Evolutionary conservation across 129 eudicot genomes (phyloP), one percentile per base, ranked within the genome.

Genomic region (Flaveria linearis): DNA sequence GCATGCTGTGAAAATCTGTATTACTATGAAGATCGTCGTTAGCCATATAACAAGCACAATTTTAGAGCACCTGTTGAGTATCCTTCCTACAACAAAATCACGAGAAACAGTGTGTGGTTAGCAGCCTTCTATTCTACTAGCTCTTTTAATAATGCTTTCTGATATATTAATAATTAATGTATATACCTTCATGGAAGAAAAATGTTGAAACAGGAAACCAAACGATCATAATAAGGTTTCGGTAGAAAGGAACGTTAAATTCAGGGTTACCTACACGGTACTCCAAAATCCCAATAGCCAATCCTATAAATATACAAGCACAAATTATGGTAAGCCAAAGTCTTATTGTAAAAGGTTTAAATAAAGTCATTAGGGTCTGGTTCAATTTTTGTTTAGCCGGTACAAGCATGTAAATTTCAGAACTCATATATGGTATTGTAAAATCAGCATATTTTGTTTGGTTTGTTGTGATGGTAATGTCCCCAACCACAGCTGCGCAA

Each of bases 181-280:
- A 28, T 2, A 2, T 74, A 76, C 80, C 67, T 66, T 76, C 80
- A 1, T 52, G 73, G 53, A 65, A 65, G 66, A 66, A 66, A 52
- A 76, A 39, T 15, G 16, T 41, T n/a, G 66, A 66, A 65, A 76
- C 39, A 33, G 80, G 80, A 76, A 51, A 76, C 80, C 74, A 76
- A 5, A 66, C 8, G 28, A 66, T 56, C 66, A 39, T 52, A 65
- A 66, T 7, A 5, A 51, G 42, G 66, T 66, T 20, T 55, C 33
- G 65, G 51, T 50, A 51, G 41, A 49, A 39, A 8, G 74, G 67
- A 22, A 66, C 64, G n/a, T 42, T 6, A 49, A 76, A 67, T 30
- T 66, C 51, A 17, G 80, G 80, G 43, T 76, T 76, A 14, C 73
- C 73, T 18, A 2, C 73, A 14, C 80, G 65, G 53, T 33, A 52